Evolutionary conservation across 2,329 filamentous ascomycete species (phyloP).

Genomic region (Daldinia sp.): DNA sequence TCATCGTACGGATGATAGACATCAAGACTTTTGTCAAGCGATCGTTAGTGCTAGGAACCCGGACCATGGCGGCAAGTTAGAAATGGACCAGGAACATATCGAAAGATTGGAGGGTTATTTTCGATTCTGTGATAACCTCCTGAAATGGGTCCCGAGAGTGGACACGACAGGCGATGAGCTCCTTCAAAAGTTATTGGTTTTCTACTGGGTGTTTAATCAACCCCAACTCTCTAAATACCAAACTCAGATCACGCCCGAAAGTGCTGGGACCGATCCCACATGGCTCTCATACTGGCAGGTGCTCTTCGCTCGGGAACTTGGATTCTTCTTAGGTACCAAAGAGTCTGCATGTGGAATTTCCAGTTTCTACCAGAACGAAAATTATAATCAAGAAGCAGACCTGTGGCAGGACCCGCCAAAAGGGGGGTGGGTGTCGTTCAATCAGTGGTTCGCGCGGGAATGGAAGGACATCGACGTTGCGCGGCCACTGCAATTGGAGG

Average conservation of each 20-base stretch:
- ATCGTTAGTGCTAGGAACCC: no score
- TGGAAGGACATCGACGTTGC: conserved; percentile 47
- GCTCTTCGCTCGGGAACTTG: background rate
- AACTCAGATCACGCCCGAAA: background rate
- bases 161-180: background rate
- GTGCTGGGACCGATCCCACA: background rate
- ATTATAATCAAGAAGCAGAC: background rate
- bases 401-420: conserved; percentile 32
- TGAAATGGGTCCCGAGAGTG: background rate
- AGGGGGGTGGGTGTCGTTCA: conserved; percentile 50
- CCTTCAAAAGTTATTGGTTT: background rate
- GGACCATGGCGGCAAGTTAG: background rate
- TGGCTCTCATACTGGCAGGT: background rate
- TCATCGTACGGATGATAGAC: background rate
- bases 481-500: conserved; percentile 15
- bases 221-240: background rate
- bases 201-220: conserved; percentile 7
- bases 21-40: no score
- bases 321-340: background rate
- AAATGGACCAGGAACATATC: background rate
- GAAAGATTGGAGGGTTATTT: background rate
- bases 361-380: background rate
- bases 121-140: background rate
- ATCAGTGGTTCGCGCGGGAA: conserved; percentile 51
- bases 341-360: background rate